phyloP scores from a whole-genome alignment of 805 yeast genomes.

The Suhomyces pyralidae region DNA sequence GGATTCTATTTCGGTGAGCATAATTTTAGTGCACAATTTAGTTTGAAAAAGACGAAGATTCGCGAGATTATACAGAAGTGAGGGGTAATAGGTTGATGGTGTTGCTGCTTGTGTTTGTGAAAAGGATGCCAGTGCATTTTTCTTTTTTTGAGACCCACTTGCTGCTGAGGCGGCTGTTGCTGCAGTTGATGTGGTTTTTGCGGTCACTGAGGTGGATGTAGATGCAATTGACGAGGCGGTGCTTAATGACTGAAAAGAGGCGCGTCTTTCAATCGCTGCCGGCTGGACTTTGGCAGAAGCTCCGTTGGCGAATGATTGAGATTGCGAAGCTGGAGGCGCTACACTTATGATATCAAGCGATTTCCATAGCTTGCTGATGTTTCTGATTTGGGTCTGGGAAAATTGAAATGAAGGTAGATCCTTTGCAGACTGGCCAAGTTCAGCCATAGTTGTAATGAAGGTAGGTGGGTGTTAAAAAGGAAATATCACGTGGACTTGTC shows the following conservation, averaged over 20 bases:
- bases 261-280: not conserved
- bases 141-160: not conserved
- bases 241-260: not conserved
- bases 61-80: conserved; percentile 3
- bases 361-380: conserved; percentile 7
- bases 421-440: not conserved
- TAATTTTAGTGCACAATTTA: conserved; percentile 10
- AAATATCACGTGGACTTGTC: not conserved
- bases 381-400: conserved; percentile 3
- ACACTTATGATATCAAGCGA: conserved; percentile 6
- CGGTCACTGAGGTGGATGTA: not conserved
- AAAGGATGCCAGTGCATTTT: not conserved
- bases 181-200: not conserved
- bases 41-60: conserved; percentile 9
- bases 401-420: not conserved
- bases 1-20: conserved; percentile 5
- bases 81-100: not conserved
- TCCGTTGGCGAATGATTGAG: not conserved
- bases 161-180: not conserved
- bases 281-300: not conserved
- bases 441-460: not conserved
- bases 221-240: not conserved
- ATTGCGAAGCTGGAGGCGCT: not conserved
- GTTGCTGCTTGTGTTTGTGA: not conserved
- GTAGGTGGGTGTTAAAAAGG: not conserved